Percentiles rank a stretch among this genome's conserved stretches.
Evolutionary conservation across 2,329 filamentous ascomycete genomes (phyloP).

Genomic region (Fusarium camptoceras): DNA sequence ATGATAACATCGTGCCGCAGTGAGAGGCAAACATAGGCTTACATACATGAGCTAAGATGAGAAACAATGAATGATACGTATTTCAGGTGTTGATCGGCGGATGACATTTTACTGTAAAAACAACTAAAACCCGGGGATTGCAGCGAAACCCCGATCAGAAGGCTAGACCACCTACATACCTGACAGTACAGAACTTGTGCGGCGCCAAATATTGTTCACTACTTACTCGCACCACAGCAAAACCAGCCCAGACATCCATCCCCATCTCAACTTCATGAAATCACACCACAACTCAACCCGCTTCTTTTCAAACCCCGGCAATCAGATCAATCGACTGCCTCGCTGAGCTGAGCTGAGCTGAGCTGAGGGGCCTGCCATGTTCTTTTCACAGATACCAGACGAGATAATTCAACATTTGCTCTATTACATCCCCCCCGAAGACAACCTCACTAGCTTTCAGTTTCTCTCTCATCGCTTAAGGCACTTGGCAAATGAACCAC

Average conservation of each 20-base stretch:
- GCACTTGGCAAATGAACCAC: constrained; percentile 73
- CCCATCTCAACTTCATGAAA: constrained; percentile 11
- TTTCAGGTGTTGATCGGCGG: constrained; percentile 31
- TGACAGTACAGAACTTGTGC: neutral
- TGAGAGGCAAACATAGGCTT: constrained; percentile 32
- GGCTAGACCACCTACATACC: neutral
- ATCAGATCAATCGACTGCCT: constrained; percentile 18
- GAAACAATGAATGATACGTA: constrained; percentile 35
- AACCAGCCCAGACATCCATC: neutral
- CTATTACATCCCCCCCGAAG: constrained; percentile 67
- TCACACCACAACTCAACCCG: constrained; percentile 21
- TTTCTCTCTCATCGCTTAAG: constrained; percentile 72
- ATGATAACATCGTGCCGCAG: constrained; percentile 37
- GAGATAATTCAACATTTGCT: constrained; percentile 88
- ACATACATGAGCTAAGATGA: constrained; percentile 19
- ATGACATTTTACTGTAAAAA: constrained; percentile 5
- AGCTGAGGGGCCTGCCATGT: constrained; percentile 46
- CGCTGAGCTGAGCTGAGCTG: too few relatives aligned
- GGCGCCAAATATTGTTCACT: constrained; percentile 4
- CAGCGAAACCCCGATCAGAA: constrained; percentile 15
- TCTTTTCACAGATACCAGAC: constrained; percentile 72
- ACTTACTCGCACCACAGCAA: constrained; percentile 1
- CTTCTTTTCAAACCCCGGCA: constrained; percentile 8
- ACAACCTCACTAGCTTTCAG: constrained; percentile 62
- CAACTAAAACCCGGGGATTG: neutral